Evolutionary conservation across 495 filamentous ascomycete species (phyloP).

Genomic region (Penicillium daleae): DNA sequence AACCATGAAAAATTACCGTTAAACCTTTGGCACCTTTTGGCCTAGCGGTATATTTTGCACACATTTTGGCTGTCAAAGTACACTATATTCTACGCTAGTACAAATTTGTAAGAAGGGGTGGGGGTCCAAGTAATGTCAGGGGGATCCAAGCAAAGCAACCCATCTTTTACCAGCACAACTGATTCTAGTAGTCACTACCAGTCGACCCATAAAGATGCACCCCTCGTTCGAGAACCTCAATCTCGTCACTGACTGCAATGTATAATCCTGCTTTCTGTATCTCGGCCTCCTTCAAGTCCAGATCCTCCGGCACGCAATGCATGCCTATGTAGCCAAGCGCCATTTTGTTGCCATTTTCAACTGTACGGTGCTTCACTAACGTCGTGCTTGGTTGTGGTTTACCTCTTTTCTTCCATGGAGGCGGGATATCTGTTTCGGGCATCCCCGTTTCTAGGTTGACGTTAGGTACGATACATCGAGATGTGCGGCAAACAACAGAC

Average conservation of each 20-base stretch:
- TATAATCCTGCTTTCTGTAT: not conserved
- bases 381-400: slow-evolving; percentile 1
- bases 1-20: too few relatives aligned
- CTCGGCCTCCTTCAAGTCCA: not conserved
- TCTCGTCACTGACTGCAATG: not conserved
- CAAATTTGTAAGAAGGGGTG: too few relatives aligned
- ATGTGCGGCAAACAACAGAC: slow-evolving; percentile 1
- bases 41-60: too few relatives aligned
- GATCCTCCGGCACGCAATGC: slow-evolving; percentile 7
- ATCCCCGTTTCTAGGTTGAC: not conserved
- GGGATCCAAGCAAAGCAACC: too few relatives aligned
- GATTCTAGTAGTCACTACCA: not conserved
- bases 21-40: too few relatives aligned
- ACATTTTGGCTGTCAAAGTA: too few relatives aligned
- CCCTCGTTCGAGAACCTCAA: not conserved
- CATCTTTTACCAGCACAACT: too few relatives aligned
- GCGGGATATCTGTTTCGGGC: not conserved
- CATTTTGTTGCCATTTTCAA: not conserved
- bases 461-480: slow-evolving; percentile 1
- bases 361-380: not conserved
- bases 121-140: too few relatives aligned
- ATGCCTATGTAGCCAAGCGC: slow-evolving; percentile 1
- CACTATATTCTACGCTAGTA: too few relatives aligned
- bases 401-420: not conserved
- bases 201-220: slow-evolving; percentile 2